Evolutionary conservation across 1,139 yeast genomes (phyloP), one percentile per base, ranked within the genome.

Genomic region (Magnusiomyces magnusii): DNA sequence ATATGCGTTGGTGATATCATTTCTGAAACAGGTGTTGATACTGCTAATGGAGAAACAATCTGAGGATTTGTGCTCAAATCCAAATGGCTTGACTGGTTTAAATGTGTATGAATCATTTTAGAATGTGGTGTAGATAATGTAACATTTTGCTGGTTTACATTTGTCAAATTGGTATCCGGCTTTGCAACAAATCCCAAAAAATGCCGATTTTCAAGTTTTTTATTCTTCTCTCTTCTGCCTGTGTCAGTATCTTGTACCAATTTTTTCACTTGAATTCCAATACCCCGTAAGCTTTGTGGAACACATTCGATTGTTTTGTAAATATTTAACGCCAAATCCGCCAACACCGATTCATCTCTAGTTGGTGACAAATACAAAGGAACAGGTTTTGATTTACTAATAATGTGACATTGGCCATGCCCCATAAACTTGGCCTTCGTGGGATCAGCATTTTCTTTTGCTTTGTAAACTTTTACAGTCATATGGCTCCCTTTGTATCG

Each of bases 371-470:
- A 17, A 34, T 51, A 51, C 19, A 21, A 41, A 0, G 91, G 91
- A n/a, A 90, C 68, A 53, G 77, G 76, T 1, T 86, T 76, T 1
- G 86, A 76, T 65, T 83, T 85, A 57, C 84, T 82, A 24, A 79
- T 72, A 50, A 84, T 77, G 56, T 85, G 89, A 70, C 97, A 90
- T 21, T 70, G 68, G 0, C 99, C 98, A 82, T 87, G 83, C 0
- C 99, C 99, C 67, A 93, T 66, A 70, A 76, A 85, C 67, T 93
- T 93, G 1, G 88, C 80, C 28, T 25, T 24, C 17, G 15, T 41
- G 0, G 58, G 47, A 10, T 53, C 55, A 2, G 56, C 57, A 31
- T 57, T 57, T 25, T 54, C 52, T 19, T 54, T 56, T 1, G 62
- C 58, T 2, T 58, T 77, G 59, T 92, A 86, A 2, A 92, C 66